Percentiles rank a stretch among this genome's conserved stretches.
Conservation (phyloP, 805 yeast species). For the Metschnikowia similis region DNA sequence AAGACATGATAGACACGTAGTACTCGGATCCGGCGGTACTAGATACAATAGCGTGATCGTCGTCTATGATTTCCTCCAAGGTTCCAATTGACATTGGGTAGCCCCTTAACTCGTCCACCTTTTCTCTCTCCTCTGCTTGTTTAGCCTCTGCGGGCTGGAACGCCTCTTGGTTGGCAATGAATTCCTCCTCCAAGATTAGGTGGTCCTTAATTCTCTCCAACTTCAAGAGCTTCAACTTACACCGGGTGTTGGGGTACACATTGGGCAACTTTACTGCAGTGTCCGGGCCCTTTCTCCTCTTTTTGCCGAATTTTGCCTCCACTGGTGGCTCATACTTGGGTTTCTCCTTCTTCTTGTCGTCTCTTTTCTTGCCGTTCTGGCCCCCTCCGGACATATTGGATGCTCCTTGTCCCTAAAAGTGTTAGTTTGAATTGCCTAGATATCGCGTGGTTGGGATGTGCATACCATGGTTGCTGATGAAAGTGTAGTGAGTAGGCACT, state of each 20-base stretch:
- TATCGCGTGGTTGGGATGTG: not conserved
- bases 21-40: conserved; percentile 96
- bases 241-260: conserved; percentile 89
- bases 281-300: conserved; percentile 89
- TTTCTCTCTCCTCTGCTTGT: conserved; percentile 93
- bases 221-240: conserved; percentile 83
- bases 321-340: conserved; percentile 99
- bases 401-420: conserved; percentile 49
- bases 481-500: conserved; percentile 3
- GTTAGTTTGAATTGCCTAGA: conserved; percentile 7
- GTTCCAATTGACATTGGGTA: conserved; percentile 96
- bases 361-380: conserved; percentile 44
- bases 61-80: conserved; percentile 94
- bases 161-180: conserved; percentile 89
- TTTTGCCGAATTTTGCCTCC: conserved; percentile 87
- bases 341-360: conserved; percentile 68
- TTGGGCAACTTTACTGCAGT: conserved; percentile 80
- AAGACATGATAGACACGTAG: conserved; percentile 90
- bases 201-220: conserved; percentile 97
- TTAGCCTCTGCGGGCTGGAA: conserved; percentile 95
- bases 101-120: conserved; percentile 93
- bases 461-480: conserved; percentile 12
- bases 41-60: conserved; percentile 97
- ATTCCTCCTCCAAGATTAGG: conserved; percentile 89
- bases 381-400: conserved; percentile 53